A percentile compares a stretch with the other conserved stretches of the same genome.
Conservation (phyloP, 2,329 filamentous ascomycete genomes). For the Cryphonectria carpinicola region DNA sequence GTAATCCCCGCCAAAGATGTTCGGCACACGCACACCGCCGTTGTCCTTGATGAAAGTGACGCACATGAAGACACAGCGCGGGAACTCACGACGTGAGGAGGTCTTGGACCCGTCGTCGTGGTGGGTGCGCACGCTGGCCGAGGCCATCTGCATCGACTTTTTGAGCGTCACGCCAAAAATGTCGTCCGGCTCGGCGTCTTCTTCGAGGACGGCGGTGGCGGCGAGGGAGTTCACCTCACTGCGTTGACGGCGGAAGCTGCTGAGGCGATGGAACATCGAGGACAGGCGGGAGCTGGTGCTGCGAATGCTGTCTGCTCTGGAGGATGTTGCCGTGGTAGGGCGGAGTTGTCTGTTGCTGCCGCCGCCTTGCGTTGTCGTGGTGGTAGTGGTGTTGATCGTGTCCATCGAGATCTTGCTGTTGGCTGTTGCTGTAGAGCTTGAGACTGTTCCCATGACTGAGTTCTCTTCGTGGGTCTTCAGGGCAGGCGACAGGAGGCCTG, state of each 20-base stretch:
- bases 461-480: neutral
- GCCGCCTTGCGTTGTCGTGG: neutral
- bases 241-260: slow-evolving; percentile 36
- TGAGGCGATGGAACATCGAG: slow-evolving; percentile 39
- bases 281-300: slow-evolving; percentile 35
- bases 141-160: slow-evolving; percentile 46
- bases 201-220: slow-evolving; percentile 18
- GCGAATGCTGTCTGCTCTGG: slow-evolving; percentile 24
- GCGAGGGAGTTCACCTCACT: slow-evolving; percentile 31
- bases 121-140: slow-evolving; percentile 44
- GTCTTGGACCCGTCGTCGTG: slow-evolving; percentile 41
- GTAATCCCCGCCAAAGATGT: slow-evolving; percentile 42
- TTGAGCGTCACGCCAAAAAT: slow-evolving; percentile 47
- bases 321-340: slow-evolving; percentile 6
- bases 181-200: slow-evolving; percentile 35
- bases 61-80: slow-evolving; percentile 47
- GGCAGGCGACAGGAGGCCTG: neutral
- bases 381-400: slow-evolving; percentile 10
- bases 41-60: slow-evolving; percentile 42
- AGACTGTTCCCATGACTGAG: neutral
- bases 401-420: slow-evolving; percentile 13
- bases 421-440: neutral
- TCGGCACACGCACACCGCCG: slow-evolving; percentile 39
- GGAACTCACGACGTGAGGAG: slow-evolving; percentile 45
- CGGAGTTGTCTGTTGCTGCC: neutral